A percentile compares a stretch with the other conserved stretches of the same genome.
Conservation (phyloP, 345 rosid genomes). For the Leavenworthia alabamica region DNA sequence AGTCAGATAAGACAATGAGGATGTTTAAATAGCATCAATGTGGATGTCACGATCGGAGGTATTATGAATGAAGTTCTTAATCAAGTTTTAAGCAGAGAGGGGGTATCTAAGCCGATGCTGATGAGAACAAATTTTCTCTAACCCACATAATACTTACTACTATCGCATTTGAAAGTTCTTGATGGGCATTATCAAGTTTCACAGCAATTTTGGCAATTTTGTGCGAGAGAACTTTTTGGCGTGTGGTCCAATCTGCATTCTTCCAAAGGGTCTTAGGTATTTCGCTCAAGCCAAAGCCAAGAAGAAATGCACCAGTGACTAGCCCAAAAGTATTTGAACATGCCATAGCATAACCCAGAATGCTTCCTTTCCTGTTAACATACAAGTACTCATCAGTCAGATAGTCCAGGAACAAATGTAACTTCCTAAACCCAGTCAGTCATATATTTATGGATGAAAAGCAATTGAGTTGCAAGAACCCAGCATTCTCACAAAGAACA, state of each 20-base stretch:
- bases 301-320: constrained; percentile 97
- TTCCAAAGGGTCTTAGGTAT: constrained; percentile 88
- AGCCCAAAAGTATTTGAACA: constrained; percentile 99
- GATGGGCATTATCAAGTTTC: constrained; percentile 96
- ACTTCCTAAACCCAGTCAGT: background rate
- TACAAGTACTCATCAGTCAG: constrained; percentile 5
- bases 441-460: background rate
- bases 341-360: constrained; percentile 95
- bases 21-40: constrained; percentile 2
- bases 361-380: constrained; percentile 44
- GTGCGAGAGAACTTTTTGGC: constrained; percentile 96
- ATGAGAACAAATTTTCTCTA: background rate
- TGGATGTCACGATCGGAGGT: background rate
- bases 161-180: constrained; percentile 93
- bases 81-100: background rate
- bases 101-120: background rate
- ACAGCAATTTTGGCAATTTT: constrained; percentile 97
- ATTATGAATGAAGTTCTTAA: background rate
- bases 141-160: constrained; percentile 49
- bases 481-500: background rate
- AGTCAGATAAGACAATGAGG: background rate
- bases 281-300: constrained; percentile 97
- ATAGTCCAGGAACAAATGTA: background rate
- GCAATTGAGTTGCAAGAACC: background rate
- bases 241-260: constrained; percentile 86